Conservation (phyloP, 768 basidiomycete species). For the Suillus bovinus region DNA sequence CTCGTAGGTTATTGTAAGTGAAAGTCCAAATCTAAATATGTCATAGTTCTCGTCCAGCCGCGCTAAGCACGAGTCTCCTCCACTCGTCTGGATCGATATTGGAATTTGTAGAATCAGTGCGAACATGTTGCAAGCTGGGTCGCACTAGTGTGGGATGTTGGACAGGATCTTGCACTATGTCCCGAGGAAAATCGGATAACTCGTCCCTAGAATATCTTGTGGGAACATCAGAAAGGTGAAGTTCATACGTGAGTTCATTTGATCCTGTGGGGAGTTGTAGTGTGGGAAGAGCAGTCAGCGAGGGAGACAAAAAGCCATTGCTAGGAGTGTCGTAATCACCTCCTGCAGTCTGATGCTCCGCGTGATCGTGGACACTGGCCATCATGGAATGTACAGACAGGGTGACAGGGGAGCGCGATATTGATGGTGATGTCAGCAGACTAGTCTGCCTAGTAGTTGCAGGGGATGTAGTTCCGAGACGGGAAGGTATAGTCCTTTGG, state of each 20-base stretch:
- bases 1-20: neutral
- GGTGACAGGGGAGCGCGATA: neutral
- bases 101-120: slow-evolving; percentile 12
- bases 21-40: neutral
- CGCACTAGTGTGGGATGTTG: neutral
- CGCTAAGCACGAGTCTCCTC: slow-evolving; percentile 17
- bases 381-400: slow-evolving; percentile 10
- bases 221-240: slow-evolving; percentile 12
- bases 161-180: neutral
- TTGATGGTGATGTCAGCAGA: neutral
- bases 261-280: slow-evolving; percentile 6
- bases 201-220: neutral
- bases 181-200: slow-evolving; percentile 10
- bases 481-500: slow-evolving; percentile 8
- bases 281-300: slow-evolving; percentile 11
- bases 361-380: slow-evolving; percentile 8
- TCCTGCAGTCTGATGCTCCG: neutral
- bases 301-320: slow-evolving; percentile 8
- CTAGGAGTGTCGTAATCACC: neutral
- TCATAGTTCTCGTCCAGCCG: slow-evolving; percentile 11
- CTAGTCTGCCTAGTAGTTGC: neutral
- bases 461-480: neutral
- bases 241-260: slow-evolving; percentile 8
- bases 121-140: slow-evolving; percentile 7
- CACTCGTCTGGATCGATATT: slow-evolving; percentile 17